These are phyloP conservation scores for Sordaria brevicollis DNA, from an alignment of 495 filamentous ascomycete species.

Conservation along the genomic window DNA sequence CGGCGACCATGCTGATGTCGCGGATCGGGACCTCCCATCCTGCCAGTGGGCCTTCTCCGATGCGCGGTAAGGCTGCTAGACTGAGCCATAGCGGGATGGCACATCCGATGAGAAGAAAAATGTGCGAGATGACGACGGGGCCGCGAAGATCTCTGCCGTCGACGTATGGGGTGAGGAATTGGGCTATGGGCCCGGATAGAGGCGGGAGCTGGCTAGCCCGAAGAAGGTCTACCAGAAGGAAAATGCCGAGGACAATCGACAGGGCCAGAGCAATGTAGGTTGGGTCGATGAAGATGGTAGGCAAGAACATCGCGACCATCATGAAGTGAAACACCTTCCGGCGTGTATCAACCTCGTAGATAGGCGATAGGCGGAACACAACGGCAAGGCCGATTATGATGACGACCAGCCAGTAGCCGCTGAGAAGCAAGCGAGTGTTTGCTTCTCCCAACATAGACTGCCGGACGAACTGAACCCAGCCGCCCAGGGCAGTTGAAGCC, in stretches of 20 bases:
- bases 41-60: conserved; percentile 38
- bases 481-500: conserved; percentile 31
- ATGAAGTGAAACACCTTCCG: conserved; percentile 97
- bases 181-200: conserved; percentile 66
- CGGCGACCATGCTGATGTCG: conserved; percentile 79
- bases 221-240: conserved; percentile 80
- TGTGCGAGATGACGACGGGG: conserved; percentile 88
- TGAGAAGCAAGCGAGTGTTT: conserved; percentile 70
- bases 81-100: conserved; percentile 91
- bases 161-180: conserved; percentile 85
- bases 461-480: conserved; percentile 50
- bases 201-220: conserved; percentile 87
- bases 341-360: conserved; percentile 86
- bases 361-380: conserved; percentile 59
- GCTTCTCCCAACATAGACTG: conserved; percentile 56
- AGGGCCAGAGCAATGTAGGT: conserved; percentile 70
- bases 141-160: conserved; percentile 89
- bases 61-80: conserved; percentile 50
- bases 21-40: conserved; percentile 64
- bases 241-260: conserved; percentile 61
- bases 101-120: conserved; percentile 94
- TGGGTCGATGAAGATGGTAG: conserved; percentile 77
- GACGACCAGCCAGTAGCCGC: conserved; percentile 59
- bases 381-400: conserved; percentile 59
- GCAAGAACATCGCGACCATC: conserved; percentile 93